Base-by-base conservation (phyloP, 371 early-diverging fungal species). In the Lichtheimia ornata region DNA sequence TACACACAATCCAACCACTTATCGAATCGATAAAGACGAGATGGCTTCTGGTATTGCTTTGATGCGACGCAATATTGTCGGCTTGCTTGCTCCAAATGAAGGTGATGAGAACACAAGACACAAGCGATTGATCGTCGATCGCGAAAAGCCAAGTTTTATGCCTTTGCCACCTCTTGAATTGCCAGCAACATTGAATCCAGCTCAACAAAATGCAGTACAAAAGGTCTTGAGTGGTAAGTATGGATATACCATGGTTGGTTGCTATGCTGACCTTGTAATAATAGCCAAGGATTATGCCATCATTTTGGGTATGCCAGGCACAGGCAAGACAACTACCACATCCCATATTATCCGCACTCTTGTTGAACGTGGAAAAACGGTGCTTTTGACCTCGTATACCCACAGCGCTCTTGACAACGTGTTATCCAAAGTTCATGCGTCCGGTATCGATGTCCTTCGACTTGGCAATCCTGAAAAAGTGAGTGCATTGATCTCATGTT, bases 281-380 rank as follows among this genome's bases (percentile, higher is more conserved):
- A 69, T 83, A 62, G 93, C 94, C 0, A 63, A 87, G 43, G 97
- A 98, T 64, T 99, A 97, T 70, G 83, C 91, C 7, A 73, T 99
- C 51, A 91, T 99, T 22, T 80, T 98, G 41, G 99, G 99, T 18
- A 98, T 99, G 98, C 99, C 99, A 0, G 99, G 99, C 2, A 98
- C 99, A 0, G 99, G 99, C 24, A 99, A 99, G 71, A 97, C 96
- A 0, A 95, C 92, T 2, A 92, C 97, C 0, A 96, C 98, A 28
- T 85, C 94, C 0, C 78, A 89, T 18, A 79, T 98, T 15, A 91
- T 99, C 20, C 74, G 83, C 17, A 76, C 84, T 6, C 76, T 99
- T 24, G 88, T 92, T 3, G 52, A 56, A 11, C 74, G 70, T 14
- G 86, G 88, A 2, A 93, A 96, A 58, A 79, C 89, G 0, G 93